These are phyloP conservation scores for Calonectria ilicicola DNA, from an alignment of 2,329 filamentous ascomycete species.

Conservation along the genomic window DNA sequence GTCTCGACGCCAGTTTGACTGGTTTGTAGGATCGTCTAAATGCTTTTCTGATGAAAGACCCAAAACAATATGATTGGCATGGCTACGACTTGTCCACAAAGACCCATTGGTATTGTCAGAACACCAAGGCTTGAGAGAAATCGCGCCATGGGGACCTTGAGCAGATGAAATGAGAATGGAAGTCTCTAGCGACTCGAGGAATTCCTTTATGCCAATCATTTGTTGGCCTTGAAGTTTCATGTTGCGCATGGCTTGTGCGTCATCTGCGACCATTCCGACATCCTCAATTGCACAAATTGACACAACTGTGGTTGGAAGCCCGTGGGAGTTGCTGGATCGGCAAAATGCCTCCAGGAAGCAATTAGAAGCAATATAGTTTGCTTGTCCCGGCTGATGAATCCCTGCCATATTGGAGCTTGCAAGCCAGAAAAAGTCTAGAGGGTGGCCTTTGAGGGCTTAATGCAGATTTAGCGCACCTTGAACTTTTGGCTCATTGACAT, in stretches of 20 bases:
- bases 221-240: neutral
- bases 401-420: constrained; percentile 6
- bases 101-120: neutral
- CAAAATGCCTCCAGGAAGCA: constrained; percentile 12
- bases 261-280: neutral
- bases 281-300: neutral
- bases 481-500: constrained; percentile 47
- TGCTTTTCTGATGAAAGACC: neutral
- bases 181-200: neutral
- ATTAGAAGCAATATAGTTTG: constrained; percentile 22
- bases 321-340: neutral
- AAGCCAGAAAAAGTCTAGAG: constrained; percentile 51
- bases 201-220: neutral
- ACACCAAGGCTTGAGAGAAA: neutral
- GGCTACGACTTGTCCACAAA: neutral
- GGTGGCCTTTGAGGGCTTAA: neutral
- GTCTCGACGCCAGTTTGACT: neutral
- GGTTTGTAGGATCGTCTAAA: neutral
- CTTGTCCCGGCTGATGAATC: constrained; percentile 19
- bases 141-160: neutral
- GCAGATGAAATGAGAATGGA: neutral
- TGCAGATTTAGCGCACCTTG: constrained; percentile 48
- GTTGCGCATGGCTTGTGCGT: neutral
- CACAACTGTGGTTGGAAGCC: neutral
- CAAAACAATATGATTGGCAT: neutral